Base-by-base conservation (phyloP, 2,329 filamentous ascomycete genomes). In the Pyrenochaeta sp. region DNA sequence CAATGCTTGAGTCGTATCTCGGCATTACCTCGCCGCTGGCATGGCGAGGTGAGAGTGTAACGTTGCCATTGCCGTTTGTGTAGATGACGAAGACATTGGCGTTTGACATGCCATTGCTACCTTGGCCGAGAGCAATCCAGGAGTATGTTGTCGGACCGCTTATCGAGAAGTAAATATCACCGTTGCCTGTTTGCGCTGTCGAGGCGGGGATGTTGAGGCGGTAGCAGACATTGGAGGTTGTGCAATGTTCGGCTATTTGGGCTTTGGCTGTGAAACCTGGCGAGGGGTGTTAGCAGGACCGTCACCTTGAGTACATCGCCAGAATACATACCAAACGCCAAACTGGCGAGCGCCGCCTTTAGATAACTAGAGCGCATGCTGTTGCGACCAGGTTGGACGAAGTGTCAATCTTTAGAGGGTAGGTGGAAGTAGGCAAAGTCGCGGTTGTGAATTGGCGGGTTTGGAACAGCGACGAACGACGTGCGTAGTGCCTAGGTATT, bases 1-100 rank as follows among this genome's bases (percentile, higher is more conserved):
- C 72, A 1, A 70, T 63, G 44, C 72, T 68, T 47, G 64, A 67
- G 1, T 74, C 75, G 70, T 83, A 81, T 21, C 72, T 41, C 0
- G 87, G 87, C 75, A 77, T 72, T 31, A 69, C 58, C 58, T 88
- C 77, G 7, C 79, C 78, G 0, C 64, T 74, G 27, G 81, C 84
- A 2, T 70, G 63, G 18, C 87, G 82, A 1, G 85, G 80, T 56
- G 85, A 88, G 47, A 89, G 67, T 1, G 87, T 89, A 20, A 89
- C 79, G 65, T 88, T 56, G 56, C 82, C 82, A 3, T 63, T 59
- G 53, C 86, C 79, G 20, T 60, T 45, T 40, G 83, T 74, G 70
- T 89, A 89, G 60, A 88, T 78, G 64, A 89, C 59, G 66, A 89
- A 88, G 51, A 89, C 87, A 67, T 86, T 82, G 44, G 86, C 71